A percentile compares a stretch with the other conserved stretches of the same genome.
These are phyloP conservation scores for Aureobasidium sp. DNA, from an alignment of 2,329 filamentous ascomycete species.

Conservation along the genomic window DNA sequence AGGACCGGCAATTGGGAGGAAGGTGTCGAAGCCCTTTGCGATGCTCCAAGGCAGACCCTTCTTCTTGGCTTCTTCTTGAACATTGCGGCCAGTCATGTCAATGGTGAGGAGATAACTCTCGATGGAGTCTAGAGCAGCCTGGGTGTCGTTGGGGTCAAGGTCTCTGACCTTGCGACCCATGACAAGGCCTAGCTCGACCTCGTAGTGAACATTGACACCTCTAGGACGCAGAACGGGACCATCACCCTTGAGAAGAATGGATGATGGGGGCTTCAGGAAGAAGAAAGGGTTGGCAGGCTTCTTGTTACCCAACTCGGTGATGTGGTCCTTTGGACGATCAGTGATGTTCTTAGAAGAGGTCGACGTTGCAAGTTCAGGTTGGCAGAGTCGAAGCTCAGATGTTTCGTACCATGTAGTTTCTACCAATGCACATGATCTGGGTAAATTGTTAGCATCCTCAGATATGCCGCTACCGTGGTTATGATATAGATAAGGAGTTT, in stretches of 20 bases:
- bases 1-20: slow-evolving; percentile 74
- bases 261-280: slow-evolving; percentile 90
- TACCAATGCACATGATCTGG: slow-evolving; percentile 76
- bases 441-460: neutral
- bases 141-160: slow-evolving; percentile 61
- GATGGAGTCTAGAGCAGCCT: slow-evolving; percentile 74
- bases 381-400: neutral
- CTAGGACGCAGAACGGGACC: slow-evolving; percentile 74
- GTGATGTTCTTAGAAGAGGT: neutral
- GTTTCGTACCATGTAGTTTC: slow-evolving; percentile 68
- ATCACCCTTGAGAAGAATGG: slow-evolving; percentile 68
- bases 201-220: slow-evolving; percentile 83
- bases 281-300: slow-evolving; percentile 95
- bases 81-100: slow-evolving; percentile 94
- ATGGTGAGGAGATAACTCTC: slow-evolving; percentile 83
- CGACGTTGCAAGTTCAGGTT: neutral
- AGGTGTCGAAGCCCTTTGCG: slow-evolving; percentile 96
- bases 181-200: slow-evolving; percentile 86
- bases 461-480: neutral
- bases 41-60: slow-evolving; percentile 96
- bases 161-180: slow-evolving; percentile 76
- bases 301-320: slow-evolving; percentile 59
- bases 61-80: slow-evolving; percentile 93
- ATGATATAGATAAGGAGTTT: neutral
- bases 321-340: slow-evolving; percentile 56